A percentile compares a stretch with the other conserved stretches of the same genome.
phyloP scores from a whole-genome alignment of 2,329 filamentous ascomycete genomes.

The Calonectria fujianensis region DNA sequence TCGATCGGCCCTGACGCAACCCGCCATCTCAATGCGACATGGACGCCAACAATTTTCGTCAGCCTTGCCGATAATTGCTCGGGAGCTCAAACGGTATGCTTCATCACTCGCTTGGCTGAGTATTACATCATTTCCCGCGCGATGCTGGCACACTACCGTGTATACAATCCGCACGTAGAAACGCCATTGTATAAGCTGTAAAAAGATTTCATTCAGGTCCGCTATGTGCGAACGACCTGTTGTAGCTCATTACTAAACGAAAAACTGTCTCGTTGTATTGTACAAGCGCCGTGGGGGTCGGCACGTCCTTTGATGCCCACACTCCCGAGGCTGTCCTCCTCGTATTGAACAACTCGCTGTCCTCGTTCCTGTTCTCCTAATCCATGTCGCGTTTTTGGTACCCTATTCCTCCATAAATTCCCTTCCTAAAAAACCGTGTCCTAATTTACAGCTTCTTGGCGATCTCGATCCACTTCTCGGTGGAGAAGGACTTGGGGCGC shows the following conservation, averaged over 20 bases:
- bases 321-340: constrained; percentile 45
- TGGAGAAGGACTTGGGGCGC: constrained; percentile 99
- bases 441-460: constrained; percentile 87
- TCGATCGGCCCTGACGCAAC: constrained; percentile 34
- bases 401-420: constrained; percentile 35
- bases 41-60: constrained; percentile 21
- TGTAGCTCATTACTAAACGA: constrained; percentile 55
- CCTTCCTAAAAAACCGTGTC: neutral
- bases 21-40: constrained; percentile 27
- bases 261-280: constrained; percentile 55
- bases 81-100: neutral
- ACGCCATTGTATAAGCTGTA: constrained; percentile 42
- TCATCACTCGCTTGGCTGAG: neutral
- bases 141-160: neutral
- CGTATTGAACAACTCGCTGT: constrained; percentile 44
- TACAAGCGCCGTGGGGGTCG: constrained; percentile 53
- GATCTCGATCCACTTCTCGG: constrained; percentile 96
- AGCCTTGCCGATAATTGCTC: constrained; percentile 20
- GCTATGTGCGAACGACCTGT: constrained; percentile 49
- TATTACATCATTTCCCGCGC: neutral
- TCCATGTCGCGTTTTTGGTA: constrained; percentile 24
- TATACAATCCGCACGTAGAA: neutral
- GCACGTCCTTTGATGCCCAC: constrained; percentile 51
- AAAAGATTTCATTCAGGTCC: constrained; percentile 53
- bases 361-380: constrained; percentile 39